Evolutionary conservation across 352 stramenopile species (phyloP).

Genomic region (Phytophthora fragariae): DNA sequence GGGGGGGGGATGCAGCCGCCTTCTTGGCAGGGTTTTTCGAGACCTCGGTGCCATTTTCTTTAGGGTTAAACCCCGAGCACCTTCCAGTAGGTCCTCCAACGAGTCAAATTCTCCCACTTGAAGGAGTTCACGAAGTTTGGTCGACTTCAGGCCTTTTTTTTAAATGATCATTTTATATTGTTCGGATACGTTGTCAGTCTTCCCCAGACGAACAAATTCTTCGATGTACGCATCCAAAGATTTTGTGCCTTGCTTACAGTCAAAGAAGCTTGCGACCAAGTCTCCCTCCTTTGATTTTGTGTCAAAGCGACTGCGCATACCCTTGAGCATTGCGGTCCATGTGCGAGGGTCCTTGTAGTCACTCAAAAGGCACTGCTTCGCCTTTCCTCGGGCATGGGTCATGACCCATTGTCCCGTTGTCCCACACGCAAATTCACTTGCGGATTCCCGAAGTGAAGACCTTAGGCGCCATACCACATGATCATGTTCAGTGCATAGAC

Average conservation of each 20-base stretch:
- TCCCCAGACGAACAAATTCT: slow-evolving; percentile 15
- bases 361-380: slow-evolving; percentile 7
- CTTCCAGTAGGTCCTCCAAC: slow-evolving; percentile 1
- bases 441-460: slow-evolving; percentile 1
- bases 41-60: neutral
- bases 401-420: slow-evolving; percentile 12
- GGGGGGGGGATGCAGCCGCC: no score
- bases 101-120: slow-evolving; percentile 13
- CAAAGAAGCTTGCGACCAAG: slow-evolving; percentile 10
- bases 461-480: slow-evolving; percentile 9
- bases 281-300: slow-evolving; percentile 12
- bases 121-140: slow-evolving; percentile 12
- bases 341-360: slow-evolving; percentile 17
- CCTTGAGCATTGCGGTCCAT: slow-evolving; percentile 13
- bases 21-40: slow-evolving; percentile 2
- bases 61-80: slow-evolving; percentile 3
- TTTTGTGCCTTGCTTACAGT: slow-evolving; percentile 13
- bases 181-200: slow-evolving; percentile 19
- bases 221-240: slow-evolving; percentile 12
- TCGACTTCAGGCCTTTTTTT: slow-evolving; percentile 18
- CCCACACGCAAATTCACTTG: slow-evolving; percentile 7
- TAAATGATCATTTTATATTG: slow-evolving; percentile 24
- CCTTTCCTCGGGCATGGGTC: slow-evolving; percentile 6
- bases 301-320: slow-evolving; percentile 6
- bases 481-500: slow-evolving; percentile 19